A percentile compares a stretch with the other conserved stretches of the same genome.
These are phyloP conservation scores for Tetrapyrgos nigripes DNA, from an alignment of 1,284 basidiomycete species.

Conservation along the genomic window DNA sequence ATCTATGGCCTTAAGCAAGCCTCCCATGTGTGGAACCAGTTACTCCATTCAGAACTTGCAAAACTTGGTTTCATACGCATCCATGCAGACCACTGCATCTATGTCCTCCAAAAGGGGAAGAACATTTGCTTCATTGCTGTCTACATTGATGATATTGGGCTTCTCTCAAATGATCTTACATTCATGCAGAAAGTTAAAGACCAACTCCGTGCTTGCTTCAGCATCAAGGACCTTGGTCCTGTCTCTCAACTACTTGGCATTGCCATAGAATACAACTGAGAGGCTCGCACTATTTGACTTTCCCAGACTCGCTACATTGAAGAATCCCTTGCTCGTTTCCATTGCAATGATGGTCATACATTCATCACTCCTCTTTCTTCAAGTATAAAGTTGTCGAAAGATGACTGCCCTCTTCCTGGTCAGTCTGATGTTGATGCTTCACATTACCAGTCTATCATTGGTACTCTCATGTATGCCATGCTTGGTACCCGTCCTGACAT, in stretches of 20 bases:
- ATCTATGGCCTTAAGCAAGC: slow-evolving; percentile 48
- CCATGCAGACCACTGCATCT: slow-evolving; percentile 28
- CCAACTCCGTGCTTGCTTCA: background rate
- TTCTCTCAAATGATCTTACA: background rate
- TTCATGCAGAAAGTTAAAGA: background rate
- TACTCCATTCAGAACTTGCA: slow-evolving; percentile 27
- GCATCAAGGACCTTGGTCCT: background rate
- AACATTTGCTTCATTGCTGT: slow-evolving; percentile 19
- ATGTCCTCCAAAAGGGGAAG: slow-evolving; percentile 11
- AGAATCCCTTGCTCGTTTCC: slow-evolving; percentile 21
- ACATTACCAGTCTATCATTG: no score
- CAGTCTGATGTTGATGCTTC: background rate
- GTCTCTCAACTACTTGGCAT: slow-evolving; percentile 12
- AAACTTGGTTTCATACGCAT: slow-evolving; percentile 27
- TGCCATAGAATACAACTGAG: slow-evolving; percentile 15
- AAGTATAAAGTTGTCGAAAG: background rate
- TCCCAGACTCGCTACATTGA: slow-evolving; percentile 25
- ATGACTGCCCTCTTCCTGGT: background rate
- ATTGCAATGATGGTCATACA: slow-evolving; percentile 17
- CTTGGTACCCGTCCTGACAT: background rate
- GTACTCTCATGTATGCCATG: background rate
- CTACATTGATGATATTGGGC: slow-evolving; percentile 25
- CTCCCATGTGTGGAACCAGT: slow-evolving; percentile 37
- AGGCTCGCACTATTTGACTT: slow-evolving; percentile 15
- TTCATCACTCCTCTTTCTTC: slow-evolving; percentile 18